These are phyloP conservation scores for Biscutella laevigata DNA, from an alignment of 441 rosid species.

Conservation along the genomic window DNA sequence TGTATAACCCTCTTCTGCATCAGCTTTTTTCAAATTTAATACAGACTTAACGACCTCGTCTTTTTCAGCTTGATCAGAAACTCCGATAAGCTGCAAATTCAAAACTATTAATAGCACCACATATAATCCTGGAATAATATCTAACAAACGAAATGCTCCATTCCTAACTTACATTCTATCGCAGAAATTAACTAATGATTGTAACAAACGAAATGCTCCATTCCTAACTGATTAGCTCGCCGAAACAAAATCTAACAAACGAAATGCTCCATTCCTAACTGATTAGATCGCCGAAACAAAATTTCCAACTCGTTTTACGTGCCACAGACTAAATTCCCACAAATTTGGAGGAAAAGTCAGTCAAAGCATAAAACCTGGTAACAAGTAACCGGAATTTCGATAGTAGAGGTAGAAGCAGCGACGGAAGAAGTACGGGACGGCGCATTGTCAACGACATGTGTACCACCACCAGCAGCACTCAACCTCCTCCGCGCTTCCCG, in stretches of 20 bases:
- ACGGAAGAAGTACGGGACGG: conserved; percentile 24
- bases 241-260: conserved; percentile 11
- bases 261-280: too few species aligned
- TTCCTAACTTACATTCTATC: neutral
- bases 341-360: neutral
- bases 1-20: conserved; percentile 85
- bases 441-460: conserved; percentile 46
- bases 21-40: conserved; percentile 58
- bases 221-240: neutral
- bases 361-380: conserved; percentile 50
- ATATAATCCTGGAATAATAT: neutral
- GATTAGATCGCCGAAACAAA: too few species aligned
- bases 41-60: conserved; percentile 87
- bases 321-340: neutral
- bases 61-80: conserved; percentile 68
- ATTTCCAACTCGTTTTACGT: neutral
- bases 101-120: conserved; percentile 3
- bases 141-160: conserved; percentile 4
- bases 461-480: conserved; percentile 24
- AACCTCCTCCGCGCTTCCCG: conserved; percentile 23
- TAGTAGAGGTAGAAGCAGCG: conserved; percentile 21
- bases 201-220: neutral
- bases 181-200: neutral
- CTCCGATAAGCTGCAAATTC: conserved; percentile 60
- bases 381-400: conserved; percentile 77